Evolutionary conservation across 2,329 filamentous ascomycete species (phyloP).

Genomic region (Zymoseptoria brevis): DNA sequence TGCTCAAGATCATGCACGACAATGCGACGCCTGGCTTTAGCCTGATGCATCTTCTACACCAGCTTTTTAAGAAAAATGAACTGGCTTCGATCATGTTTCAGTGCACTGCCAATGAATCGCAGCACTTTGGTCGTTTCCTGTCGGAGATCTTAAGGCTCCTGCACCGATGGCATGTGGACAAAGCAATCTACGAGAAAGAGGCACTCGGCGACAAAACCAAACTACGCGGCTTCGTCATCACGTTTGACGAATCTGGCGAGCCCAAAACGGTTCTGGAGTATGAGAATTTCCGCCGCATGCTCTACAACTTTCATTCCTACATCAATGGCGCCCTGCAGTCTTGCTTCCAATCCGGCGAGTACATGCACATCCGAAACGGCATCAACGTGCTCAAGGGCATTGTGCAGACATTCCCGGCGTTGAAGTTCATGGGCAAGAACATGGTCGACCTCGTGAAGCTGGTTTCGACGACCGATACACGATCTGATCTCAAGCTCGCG

Average conservation of each 20-base stretch:
- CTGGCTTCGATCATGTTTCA: conserved; percentile 78
- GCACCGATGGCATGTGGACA: conserved; percentile 73
- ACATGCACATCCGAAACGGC: conserved; percentile 96
- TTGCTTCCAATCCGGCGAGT: conserved; percentile 76
- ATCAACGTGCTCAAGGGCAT: conserved; percentile 81
- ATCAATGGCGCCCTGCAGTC: conserved; percentile 71
- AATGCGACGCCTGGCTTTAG: conserved; percentile 79
- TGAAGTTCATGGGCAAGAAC: conserved; percentile 76
- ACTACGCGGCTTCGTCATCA: conserved; percentile 73
- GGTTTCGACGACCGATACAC: conserved; percentile 51
- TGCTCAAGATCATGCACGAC: conserved; percentile 81
- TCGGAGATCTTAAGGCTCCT: conserved; percentile 75
- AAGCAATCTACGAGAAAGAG: conserved; percentile 69
- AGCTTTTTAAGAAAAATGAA: conserved; percentile 75
- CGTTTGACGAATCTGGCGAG: conserved; percentile 51
- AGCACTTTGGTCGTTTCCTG: conserved; percentile 87
- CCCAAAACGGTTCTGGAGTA: conserved; percentile 68
- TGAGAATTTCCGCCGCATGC: conserved; percentile 73
- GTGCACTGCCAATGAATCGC: conserved; percentile 82
- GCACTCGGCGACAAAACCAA: conserved; percentile 60
- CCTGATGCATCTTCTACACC: conserved; percentile 73
- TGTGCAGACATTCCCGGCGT: conserved; percentile 73
- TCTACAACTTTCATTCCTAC: conserved; percentile 86
- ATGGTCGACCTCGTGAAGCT: conserved; percentile 60
- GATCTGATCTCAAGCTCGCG: conserved; percentile 67